These are phyloP conservation scores for Cyclotella choctawhatcheeana DNA, from an alignment of 108 stramenopile genomes.

Conservation along the genomic window DNA sequence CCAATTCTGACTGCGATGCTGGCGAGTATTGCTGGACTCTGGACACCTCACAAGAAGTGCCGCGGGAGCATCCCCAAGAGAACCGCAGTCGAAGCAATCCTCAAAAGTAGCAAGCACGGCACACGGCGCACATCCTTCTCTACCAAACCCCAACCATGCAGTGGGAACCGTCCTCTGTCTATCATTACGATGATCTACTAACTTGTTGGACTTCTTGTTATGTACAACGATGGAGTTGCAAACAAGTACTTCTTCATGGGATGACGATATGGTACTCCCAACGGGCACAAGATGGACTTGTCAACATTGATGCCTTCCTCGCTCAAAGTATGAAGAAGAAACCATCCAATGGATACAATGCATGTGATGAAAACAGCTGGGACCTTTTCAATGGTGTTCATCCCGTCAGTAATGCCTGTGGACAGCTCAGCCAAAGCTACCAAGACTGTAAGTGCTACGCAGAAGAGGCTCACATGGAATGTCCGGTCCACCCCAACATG, in stretches of 20 bases:
- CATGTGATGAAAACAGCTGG: conserved; percentile 48
- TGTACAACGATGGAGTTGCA: conserved; percentile 21
- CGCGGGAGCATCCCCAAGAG: too few relatives aligned
- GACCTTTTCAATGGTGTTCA: conserved; percentile 21
- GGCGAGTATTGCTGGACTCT: too few relatives aligned
- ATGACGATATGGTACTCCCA: conserved; percentile 7
- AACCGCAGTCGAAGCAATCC: too few relatives aligned
- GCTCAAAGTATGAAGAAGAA: conserved; percentile 54
- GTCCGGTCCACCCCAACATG: conserved; percentile 2
- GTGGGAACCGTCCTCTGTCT: conserved; percentile 22
- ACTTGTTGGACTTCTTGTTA: conserved; percentile 11
- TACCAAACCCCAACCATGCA: conserved; percentile 26
- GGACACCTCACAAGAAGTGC: too few relatives aligned
- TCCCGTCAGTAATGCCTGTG: conserved; percentile 38
- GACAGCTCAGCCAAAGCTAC: conserved; percentile 25
- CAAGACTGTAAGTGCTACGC: conserved; percentile 15
- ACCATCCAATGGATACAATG: conserved; percentile 55
- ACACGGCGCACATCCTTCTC: conserved; percentile 25
- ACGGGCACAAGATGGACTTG: conserved; percentile 37
- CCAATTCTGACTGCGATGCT: too few relatives aligned
- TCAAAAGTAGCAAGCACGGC: too few relatives aligned
- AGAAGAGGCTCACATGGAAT: conserved; percentile 5
- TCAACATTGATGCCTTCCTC: conserved; percentile 41
- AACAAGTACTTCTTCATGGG: conserved; percentile 30
- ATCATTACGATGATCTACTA: conserved; percentile 19